Percentiles rank a stretch among this genome's conserved stretches.
phyloP scores from a whole-genome alignment of 2,329 filamentous ascomycete species.

The Calonectria naviculata region DNA sequence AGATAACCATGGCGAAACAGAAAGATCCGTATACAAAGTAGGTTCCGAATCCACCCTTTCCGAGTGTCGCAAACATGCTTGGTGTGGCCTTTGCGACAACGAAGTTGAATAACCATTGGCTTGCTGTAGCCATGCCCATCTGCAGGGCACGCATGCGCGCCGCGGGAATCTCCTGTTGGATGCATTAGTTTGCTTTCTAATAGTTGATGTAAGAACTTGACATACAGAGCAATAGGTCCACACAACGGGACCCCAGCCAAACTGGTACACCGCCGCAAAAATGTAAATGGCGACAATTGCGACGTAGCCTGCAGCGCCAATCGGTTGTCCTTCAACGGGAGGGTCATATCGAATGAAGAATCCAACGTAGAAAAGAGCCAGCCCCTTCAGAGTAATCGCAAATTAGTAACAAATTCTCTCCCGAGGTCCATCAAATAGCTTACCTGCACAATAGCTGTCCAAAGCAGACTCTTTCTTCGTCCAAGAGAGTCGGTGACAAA shows the following conservation, averaged over 20 bases:
- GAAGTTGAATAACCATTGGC: conserved; percentile 28
- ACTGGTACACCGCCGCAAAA: conserved; percentile 10
- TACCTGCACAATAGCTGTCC: conserved; percentile 23
- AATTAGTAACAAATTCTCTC: neutral
- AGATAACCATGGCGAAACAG: conserved; percentile 19
- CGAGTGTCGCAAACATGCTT: conserved; percentile 24
- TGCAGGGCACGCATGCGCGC: conserved; percentile 24
- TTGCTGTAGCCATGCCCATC: conserved; percentile 25
- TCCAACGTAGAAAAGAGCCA: conserved; percentile 23
- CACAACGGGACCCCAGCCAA: conserved; percentile 19
- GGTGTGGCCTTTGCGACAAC: conserved; percentile 21
- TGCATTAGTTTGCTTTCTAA: neutral
- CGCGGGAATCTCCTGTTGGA: conserved; percentile 9
- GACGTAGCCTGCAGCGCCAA: conserved; percentile 13
- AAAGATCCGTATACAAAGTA: conserved; percentile 26
- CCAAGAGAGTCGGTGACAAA: conserved; percentile 20
- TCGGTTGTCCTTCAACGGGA: neutral
- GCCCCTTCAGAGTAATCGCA: neutral
- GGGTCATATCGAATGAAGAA: conserved; percentile 22
- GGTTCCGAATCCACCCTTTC: conserved; percentile 17
- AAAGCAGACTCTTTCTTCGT: conserved; percentile 20
- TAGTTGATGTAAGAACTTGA: neutral
- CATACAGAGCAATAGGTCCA: conserved; percentile 20
- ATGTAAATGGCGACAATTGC: conserved; percentile 20
- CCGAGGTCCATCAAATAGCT: neutral